Percentiles rank a stretch among this genome's conserved stretches.
Evolutionary conservation across 2,329 filamentous ascomycete genomes (phyloP).

Genomic region (Mycosphaerelloides madeirae): DNA sequence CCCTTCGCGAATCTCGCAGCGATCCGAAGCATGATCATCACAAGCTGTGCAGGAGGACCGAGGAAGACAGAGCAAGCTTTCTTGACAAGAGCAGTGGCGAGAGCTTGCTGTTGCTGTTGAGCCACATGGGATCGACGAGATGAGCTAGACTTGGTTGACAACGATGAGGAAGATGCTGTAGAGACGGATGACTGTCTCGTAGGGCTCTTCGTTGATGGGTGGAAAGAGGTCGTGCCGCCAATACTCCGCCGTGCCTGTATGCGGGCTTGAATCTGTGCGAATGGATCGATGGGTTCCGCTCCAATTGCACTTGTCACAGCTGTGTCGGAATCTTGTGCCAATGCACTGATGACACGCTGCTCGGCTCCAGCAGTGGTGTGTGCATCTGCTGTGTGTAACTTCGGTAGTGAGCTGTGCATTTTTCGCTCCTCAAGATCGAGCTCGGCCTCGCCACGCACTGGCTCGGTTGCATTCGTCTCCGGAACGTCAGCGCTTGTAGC

Average conservation of each 20-base stretch:
- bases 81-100: conserved; percentile 55
- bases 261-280: conserved; percentile 31
- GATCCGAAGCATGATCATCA: conserved; percentile 74
- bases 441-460: too few relatives aligned
- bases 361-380: too few relatives aligned
- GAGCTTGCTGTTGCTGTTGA: conserved; percentile 18
- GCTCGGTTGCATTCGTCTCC: too few relatives aligned
- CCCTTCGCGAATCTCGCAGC: conserved; percentile 65
- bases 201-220: conserved; percentile 38
- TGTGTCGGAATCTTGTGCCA: too few relatives aligned
- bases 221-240: conserved; percentile 23
- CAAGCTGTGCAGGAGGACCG: conserved; percentile 72
- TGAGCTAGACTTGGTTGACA: conserved; percentile 10
- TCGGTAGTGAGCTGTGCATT: too few relatives aligned
- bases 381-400: too few relatives aligned
- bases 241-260: conserved; percentile 32
- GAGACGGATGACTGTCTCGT: conserved; percentile 36
- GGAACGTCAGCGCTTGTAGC: background rate
- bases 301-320: background rate
- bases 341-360: too few relatives aligned
- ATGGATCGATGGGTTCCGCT: conserved; percentile 20
- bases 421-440: too few relatives aligned
- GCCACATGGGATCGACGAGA: conserved; percentile 9
- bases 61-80: conserved; percentile 74
- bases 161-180: conserved; percentile 18